Conservation (phyloP, 345 rosid genomes). For the Camelina sativa region DNA sequence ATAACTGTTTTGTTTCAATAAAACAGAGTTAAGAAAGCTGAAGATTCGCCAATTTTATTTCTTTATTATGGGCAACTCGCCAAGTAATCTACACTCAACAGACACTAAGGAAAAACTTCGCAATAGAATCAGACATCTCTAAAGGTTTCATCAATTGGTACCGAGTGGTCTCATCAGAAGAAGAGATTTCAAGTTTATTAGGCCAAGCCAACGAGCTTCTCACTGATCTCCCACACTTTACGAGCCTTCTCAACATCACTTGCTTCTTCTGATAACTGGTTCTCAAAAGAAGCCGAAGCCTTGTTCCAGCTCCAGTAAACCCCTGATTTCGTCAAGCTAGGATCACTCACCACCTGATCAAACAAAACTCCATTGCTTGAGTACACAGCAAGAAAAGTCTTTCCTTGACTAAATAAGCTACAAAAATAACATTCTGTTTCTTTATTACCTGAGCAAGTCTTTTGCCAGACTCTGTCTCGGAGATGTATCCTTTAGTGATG, state of each 20-base stretch:
- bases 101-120: constrained; percentile 4
- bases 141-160: constrained; percentile 22
- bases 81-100: constrained; percentile 43
- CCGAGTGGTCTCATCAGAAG: constrained; percentile 6
- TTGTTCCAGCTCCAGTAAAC: constrained; percentile 99
- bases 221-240: constrained; percentile 93
- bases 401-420: constrained; percentile 10
- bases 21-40: background rate
- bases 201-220: constrained; percentile 96
- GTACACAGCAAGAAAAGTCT: constrained; percentile 9
- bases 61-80: constrained; percentile 27
- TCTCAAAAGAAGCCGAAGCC: constrained; percentile 88
- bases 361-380: background rate
- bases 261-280: constrained; percentile 91
- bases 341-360: constrained; percentile 84
- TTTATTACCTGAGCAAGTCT: constrained; percentile 69
- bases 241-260: constrained; percentile 86
- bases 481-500: constrained; percentile 94
- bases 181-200: constrained; percentile 32
- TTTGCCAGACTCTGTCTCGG: constrained; percentile 89
- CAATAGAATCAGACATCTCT: constrained; percentile 11
- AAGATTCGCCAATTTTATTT: constrained; percentile 25
- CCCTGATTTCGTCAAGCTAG: constrained; percentile 94
- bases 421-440: background rate
- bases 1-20: background rate